Percentiles rank a stretch among this genome's conserved stretches.
phyloP scores from a whole-genome alignment of 768 basidiomycete genomes.

The Mycena pura region DNA sequence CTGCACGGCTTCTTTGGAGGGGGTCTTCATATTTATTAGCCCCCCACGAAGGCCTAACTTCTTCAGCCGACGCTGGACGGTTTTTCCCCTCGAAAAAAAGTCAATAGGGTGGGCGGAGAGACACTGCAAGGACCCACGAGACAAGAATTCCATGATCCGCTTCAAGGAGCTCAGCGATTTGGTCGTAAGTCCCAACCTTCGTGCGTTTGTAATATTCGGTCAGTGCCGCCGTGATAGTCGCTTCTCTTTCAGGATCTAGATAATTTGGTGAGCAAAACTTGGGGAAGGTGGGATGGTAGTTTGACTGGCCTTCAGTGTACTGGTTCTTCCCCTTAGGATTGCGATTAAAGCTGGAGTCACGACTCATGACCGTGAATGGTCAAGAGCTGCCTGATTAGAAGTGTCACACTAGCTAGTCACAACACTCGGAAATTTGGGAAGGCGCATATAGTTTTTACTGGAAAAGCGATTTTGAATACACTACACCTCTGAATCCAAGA shows the following conservation, averaged over 20 bases:
- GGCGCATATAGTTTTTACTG: too few relatives aligned
- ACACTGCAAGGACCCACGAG: background rate
- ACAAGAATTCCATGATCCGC: background rate
- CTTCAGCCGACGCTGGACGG: slow-evolving; percentile 28
- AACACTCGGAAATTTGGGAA: too few relatives aligned
- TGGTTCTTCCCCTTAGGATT: background rate
- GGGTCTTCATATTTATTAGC: slow-evolving; percentile 20
- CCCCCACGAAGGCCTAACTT: slow-evolving; percentile 25
- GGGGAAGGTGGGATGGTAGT: too few relatives aligned
- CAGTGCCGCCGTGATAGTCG: background rate
- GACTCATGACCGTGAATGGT: too few relatives aligned
- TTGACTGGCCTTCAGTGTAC: background rate
- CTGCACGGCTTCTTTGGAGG: slow-evolving; percentile 19
- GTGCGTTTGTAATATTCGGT: background rate
- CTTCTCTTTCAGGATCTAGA: background rate
- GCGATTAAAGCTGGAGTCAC: background rate
- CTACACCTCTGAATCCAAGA: too few relatives aligned
- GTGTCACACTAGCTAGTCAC: too few relatives aligned
- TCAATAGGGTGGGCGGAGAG: background rate
- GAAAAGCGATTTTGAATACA: too few relatives aligned
- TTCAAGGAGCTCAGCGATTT: background rate
- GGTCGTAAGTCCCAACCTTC: background rate
- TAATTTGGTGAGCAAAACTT: background rate
- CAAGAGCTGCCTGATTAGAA: too few relatives aligned
- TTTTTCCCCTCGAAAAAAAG: slow-evolving; percentile 10